Conservation (phyloP, 1,284 basidiomycete genomes). For the Cryptococcus hybrid region DNA sequence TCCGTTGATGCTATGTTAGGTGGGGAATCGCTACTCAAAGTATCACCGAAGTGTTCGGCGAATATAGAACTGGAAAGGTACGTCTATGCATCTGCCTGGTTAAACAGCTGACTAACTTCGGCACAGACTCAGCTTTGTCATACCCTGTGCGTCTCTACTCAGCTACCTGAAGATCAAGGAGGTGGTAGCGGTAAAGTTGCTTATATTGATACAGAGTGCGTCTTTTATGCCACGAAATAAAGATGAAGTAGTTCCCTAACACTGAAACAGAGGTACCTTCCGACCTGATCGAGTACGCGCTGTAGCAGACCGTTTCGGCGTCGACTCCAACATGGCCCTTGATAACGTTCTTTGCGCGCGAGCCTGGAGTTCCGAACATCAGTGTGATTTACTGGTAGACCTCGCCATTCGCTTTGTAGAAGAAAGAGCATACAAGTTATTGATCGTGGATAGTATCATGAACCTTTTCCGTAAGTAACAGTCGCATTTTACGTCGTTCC, state of each 20-base stretch:
- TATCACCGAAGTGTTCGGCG: constrained; percentile 65
- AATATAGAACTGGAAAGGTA: constrained; percentile 61
- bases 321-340: constrained; percentile 78
- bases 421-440: constrained; percentile 49
- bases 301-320: constrained; percentile 86
- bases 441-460: constrained; percentile 82
- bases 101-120: constrained; percentile 55
- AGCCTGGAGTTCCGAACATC: constrained; percentile 48
- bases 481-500: neutral
- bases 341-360: constrained; percentile 55
- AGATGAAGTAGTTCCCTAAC: too few relatives aligned
- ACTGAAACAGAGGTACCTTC: constrained; percentile 68
- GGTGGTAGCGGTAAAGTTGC: constrained; percentile 90
- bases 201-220: constrained; percentile 84
- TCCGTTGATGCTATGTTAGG: constrained; percentile 82
- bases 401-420: constrained; percentile 49
- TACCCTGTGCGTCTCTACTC: constrained; percentile 84
- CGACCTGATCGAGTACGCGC: constrained; percentile 84
- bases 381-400: constrained; percentile 46
- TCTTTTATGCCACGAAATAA: neutral
- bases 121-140: constrained; percentile 83
- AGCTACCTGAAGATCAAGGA: constrained; percentile 83
- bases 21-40: constrained; percentile 87
- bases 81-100: constrained; percentile 58
- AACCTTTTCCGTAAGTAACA: constrained; percentile 71